These are phyloP conservation scores for Cynanchum wilfordii DNA, from an alignment of 257 asterid genomes.

Conservation along the genomic window DNA sequence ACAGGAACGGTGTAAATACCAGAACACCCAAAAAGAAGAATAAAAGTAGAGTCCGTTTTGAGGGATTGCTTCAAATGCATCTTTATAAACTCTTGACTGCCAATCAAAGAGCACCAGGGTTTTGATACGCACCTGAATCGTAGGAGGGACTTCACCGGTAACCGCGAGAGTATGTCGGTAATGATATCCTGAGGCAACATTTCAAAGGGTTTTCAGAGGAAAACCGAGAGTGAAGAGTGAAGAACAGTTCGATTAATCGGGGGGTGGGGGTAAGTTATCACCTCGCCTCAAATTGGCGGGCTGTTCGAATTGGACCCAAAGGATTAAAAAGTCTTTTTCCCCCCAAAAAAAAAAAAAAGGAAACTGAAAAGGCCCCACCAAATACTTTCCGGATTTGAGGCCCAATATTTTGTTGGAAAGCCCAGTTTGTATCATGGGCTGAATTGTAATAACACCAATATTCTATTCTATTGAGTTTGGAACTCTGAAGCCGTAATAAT, in stretches of 20 bases:
- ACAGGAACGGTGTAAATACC: slow-evolving; percentile 16
- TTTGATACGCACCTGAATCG: slow-evolving; percentile 9
- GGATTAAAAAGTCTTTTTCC: too few species aligned
- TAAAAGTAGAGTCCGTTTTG: neutral
- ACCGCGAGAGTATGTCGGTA: neutral
- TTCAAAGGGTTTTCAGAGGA: neutral
- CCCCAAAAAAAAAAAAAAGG: too few species aligned
- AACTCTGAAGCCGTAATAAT: too few species aligned
- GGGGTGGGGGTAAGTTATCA: neutral
- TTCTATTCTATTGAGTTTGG: too few species aligned
- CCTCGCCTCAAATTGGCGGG: too few species aligned
- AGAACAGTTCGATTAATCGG: too few species aligned
- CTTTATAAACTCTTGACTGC: slow-evolving; percentile 15
- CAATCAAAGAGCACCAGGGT: slow-evolving; percentile 19
- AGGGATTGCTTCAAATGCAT: slow-evolving; percentile 10
- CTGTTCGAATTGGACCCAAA: too few species aligned
- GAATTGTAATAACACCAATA: too few species aligned
- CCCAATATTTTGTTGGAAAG: too few species aligned
- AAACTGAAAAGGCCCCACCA: too few species aligned
- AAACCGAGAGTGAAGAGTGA: neutral
- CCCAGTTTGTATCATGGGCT: too few species aligned
- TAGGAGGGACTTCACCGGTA: neutral
- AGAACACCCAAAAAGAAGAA: slow-evolving; percentile 9
- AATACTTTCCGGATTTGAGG: too few species aligned
- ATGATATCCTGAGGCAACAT: slow-evolving; percentile 7